Evolutionary conservation across 139 green algal species (phyloP), one percentile per base, ranked within the genome.

Genomic region (Picochlorum sp.): DNA sequence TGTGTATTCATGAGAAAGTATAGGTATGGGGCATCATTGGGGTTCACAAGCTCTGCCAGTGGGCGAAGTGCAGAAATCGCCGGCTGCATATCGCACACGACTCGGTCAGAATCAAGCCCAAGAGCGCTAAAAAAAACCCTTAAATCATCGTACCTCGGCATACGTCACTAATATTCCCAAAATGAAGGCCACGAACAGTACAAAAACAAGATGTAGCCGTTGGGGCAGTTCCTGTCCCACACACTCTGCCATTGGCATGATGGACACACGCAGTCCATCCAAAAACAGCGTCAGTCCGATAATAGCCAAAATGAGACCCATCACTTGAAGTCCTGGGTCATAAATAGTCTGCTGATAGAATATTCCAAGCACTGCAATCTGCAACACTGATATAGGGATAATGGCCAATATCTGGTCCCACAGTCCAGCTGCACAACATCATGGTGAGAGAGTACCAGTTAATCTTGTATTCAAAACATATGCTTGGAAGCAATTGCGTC

Each of bases 1-100:
- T 80, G 68, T 44, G 82, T 57, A 44, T 80, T 84, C 58, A 84
- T 80, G 20, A 75, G 56, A 20, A 68, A 82, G 28, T 79, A 82
- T 3, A 84, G 63, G 63, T 84, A 84, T 1, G 77, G 74, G 4
- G 77, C 74, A 1, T 34, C 34, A 1, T 51, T 7, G 4, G 58
- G 58, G 64, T 80, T 64, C 2, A 80, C 68, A n/a, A 77, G 68
- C 3, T 30, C 18, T 3, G 68, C 69, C 13, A 80, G 56, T 0
- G 73, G 73, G 16, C 69, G 23, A 5, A 80, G 62, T 10, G 68
- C 58, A 16, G 63, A 59, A n/a, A 80, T 77, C 13, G 73, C 73
- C 23, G 73, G 73, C 64, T 80, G 34, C 34, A 41, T 14, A 11
- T 41, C 34, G 34, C 34, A 41, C 8, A 11, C 34, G 34, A 41